Conservation (phyloP, 2,329 filamentous ascomycete species). For the Phyllosticta ampelicida region DNA sequence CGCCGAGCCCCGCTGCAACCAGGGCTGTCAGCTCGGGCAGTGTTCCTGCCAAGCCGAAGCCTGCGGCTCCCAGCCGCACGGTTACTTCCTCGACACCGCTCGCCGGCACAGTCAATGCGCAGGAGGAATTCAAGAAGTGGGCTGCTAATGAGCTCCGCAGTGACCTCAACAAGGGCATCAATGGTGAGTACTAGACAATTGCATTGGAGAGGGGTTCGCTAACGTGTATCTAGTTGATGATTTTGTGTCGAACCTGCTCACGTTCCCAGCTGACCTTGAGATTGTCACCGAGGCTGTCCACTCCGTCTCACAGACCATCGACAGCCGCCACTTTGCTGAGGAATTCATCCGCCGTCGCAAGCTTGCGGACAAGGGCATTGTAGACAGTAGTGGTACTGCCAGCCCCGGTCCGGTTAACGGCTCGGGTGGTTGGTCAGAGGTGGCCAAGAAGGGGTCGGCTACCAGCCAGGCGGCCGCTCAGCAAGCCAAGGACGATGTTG, state of each 20-base stretch:
- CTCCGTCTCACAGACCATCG: slow-evolving; percentile 74
- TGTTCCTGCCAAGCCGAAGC: slow-evolving; percentile 40
- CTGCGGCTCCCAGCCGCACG: slow-evolving; percentile 35
- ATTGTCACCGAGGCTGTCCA: slow-evolving; percentile 89
- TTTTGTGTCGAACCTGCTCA: slow-evolving; percentile 66
- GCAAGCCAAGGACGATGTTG: slow-evolving; percentile 39
- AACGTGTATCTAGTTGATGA: slow-evolving; percentile 51
- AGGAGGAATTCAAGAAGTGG: slow-evolving; percentile 94
- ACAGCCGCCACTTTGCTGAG: slow-evolving; percentile 84
- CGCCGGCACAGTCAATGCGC: slow-evolving; percentile 49
- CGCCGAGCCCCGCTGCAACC: slow-evolving; percentile 35
- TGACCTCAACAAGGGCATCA: slow-evolving; percentile 57
- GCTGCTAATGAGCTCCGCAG: slow-evolving; percentile 66
- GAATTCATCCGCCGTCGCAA: slow-evolving; percentile 91
- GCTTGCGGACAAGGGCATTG: slow-evolving; percentile 81
- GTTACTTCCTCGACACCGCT: slow-evolving; percentile 37
- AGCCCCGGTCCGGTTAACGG: slow-evolving; percentile 38
- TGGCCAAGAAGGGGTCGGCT: slow-evolving; percentile 76
- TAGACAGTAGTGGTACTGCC: slow-evolving; percentile 55
- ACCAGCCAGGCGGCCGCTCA: slow-evolving; percentile 18
- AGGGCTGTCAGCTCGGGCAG: slow-evolving; percentile 38
- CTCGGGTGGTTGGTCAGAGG: slow-evolving; percentile 82
- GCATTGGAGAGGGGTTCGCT: slow-evolving; percentile 13
- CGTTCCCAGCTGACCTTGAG: slow-evolving; percentile 64
- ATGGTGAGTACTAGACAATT: slow-evolving; percentile 40